Evolutionary conservation across 805 yeast genomes (phyloP).

Genomic region (Saturnispora diversa): DNA sequence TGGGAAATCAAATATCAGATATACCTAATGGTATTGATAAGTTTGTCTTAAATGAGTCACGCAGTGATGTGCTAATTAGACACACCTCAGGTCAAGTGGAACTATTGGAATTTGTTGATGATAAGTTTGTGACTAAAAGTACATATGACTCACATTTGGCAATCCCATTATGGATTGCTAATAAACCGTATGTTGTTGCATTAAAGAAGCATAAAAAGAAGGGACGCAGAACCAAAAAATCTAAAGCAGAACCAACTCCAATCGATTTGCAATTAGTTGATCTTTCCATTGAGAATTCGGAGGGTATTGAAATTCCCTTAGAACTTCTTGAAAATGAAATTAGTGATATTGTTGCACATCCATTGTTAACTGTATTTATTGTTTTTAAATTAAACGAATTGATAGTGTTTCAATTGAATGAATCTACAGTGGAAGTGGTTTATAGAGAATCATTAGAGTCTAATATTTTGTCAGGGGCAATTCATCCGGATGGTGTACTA

Average conservation of each 20-base stretch:
- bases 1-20: background rate
- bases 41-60: background rate
- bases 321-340: slow-evolving; percentile 5
- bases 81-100: slow-evolving; percentile 10
- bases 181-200: slow-evolving; percentile 9
- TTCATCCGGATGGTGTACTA: slow-evolving; percentile 20
- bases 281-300: background rate
- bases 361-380: slow-evolving; percentile 13
- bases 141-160: background rate
- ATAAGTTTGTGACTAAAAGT: slow-evolving; percentile 1
- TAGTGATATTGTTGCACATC: slow-evolving; percentile 11
- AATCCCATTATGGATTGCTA: slow-evolving; percentile 10
- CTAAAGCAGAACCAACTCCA: slow-evolving; percentile 3
- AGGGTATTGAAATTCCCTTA: background rate
- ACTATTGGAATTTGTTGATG: slow-evolving; percentile 4
- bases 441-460: slow-evolving; percentile 9
- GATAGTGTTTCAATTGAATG: slow-evolving; percentile 5
- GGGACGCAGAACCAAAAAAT: slow-evolving; percentile 9
- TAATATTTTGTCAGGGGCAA: slow-evolving; percentile 6
- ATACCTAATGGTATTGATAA: background rate
- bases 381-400: slow-evolving; percentile 5
- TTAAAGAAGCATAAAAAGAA: slow-evolving; percentile 2
- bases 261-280: background rate
- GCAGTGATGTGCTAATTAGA: slow-evolving; percentile 1
- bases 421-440: slow-evolving; percentile 4